Evolutionary conservation across 805 yeast genomes (phyloP).

Genomic region (Zygosaccharomyces siamensis): DNA sequence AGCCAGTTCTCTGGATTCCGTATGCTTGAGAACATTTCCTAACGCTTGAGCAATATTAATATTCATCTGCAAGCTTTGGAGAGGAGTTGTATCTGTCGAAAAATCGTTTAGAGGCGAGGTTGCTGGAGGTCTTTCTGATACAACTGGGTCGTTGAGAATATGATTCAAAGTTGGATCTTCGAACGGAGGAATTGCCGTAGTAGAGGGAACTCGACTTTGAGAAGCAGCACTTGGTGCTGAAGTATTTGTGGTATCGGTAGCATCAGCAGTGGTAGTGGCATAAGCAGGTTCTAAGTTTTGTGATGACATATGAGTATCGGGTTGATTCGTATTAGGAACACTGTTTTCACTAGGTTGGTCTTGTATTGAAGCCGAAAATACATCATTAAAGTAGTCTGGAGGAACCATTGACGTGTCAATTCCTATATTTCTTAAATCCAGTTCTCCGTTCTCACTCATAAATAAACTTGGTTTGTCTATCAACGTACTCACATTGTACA

Average conservation of each 20-base stretch:
- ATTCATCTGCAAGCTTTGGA: slow-evolving; percentile 22
- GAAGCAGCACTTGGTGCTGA: slow-evolving; percentile 1
- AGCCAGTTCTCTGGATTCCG: slow-evolving; percentile 27
- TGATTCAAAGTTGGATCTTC: slow-evolving; percentile 19
- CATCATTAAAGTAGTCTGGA: slow-evolving; percentile 25
- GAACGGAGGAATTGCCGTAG: slow-evolving; percentile 12
- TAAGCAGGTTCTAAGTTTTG: slow-evolving; percentile 7
- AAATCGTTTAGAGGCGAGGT: slow-evolving; percentile 7
- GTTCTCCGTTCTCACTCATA: slow-evolving; percentile 17
- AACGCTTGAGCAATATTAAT: slow-evolving; percentile 33
- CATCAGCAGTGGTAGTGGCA: background rate
- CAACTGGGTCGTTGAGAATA: slow-evolving; percentile 13
- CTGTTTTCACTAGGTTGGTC: slow-evolving; percentile 1
- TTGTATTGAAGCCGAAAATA: slow-evolving; percentile 16
- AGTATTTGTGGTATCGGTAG: background rate
- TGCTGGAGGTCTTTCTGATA: slow-evolving; percentile 8
- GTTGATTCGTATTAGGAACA: slow-evolving; percentile 1
- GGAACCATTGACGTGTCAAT: slow-evolving; percentile 19
- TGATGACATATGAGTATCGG: slow-evolving; percentile 1
- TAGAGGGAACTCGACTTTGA: slow-evolving; percentile 4
- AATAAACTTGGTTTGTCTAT: slow-evolving; percentile 31
- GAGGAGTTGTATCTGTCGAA: slow-evolving; percentile 7
- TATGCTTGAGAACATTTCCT: slow-evolving; percentile 29
- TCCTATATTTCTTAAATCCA: slow-evolving; percentile 17
- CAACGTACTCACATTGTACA: slow-evolving; percentile 27